Conservation (phyloP, 2,329 filamentous ascomycete genomes). For the Malbranchea zuffiana region DNA sequence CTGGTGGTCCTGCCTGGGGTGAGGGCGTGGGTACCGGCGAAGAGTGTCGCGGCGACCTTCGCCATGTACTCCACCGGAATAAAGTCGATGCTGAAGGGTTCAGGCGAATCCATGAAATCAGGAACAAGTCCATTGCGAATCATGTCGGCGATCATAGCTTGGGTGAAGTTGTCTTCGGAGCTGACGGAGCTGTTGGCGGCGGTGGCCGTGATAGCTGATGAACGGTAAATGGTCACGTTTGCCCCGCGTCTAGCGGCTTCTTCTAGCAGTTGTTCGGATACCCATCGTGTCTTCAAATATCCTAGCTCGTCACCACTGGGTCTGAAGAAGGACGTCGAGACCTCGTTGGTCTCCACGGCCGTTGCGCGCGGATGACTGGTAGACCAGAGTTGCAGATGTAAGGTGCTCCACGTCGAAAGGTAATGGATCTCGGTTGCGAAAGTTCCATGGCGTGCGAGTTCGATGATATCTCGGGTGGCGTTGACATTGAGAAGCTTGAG, state of each 20-base stretch:
- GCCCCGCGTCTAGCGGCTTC: slow-evolving; percentile 6
- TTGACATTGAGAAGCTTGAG: slow-evolving; percentile 6
- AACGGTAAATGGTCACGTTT: slow-evolving; percentile 9
- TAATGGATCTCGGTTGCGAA: slow-evolving; percentile 9
- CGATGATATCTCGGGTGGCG: slow-evolving; percentile 5
- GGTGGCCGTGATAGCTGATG: slow-evolving; percentile 9
- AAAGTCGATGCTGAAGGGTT: slow-evolving; percentile 10
- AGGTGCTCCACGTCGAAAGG: slow-evolving; percentile 9
- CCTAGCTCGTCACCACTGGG: slow-evolving; percentile 7
- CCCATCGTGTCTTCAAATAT: slow-evolving; percentile 11
- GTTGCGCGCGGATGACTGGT: slow-evolving; percentile 5
- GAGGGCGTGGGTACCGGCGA: neutral
- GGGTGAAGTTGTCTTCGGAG: slow-evolving; percentile 10
- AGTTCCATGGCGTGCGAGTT: slow-evolving; percentile 5
- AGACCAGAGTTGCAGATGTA: slow-evolving; percentile 8
- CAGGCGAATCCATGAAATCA: slow-evolving; percentile 5
- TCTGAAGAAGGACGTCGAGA: slow-evolving; percentile 6
- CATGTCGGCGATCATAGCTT: slow-evolving; percentile 7
- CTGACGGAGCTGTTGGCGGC: slow-evolving; percentile 1
- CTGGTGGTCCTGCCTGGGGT: slow-evolving; percentile 2
- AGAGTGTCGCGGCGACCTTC: slow-evolving; percentile 4
- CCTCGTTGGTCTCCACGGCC: slow-evolving; percentile 6
- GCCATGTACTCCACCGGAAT: slow-evolving; percentile 11
- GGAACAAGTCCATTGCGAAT: slow-evolving; percentile 8
- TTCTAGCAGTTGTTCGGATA: slow-evolving; percentile 10